phyloP scores from a whole-genome alignment of 169 alveolate genomes.

The Plasmodium chabaudi region DNA sequence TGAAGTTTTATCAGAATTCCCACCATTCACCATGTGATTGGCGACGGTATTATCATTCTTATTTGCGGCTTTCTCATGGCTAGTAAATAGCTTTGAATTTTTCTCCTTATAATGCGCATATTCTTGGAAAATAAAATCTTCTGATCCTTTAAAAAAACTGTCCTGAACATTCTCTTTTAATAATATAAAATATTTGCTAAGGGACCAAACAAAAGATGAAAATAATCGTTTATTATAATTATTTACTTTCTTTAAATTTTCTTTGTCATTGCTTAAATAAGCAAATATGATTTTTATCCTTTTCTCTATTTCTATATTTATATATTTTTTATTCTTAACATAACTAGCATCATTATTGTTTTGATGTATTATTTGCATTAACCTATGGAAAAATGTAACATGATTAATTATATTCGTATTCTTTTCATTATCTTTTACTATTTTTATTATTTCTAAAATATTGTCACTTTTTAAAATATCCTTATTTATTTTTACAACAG shows the following conservation, averaged over 20 bases:
- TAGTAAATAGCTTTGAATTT: not conserved
- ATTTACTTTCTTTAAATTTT: constrained; percentile 13
- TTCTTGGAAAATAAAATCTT: not conserved
- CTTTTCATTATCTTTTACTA: constrained; percentile 38
- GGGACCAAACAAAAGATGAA: constrained; percentile 75
- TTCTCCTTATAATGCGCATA: not conserved
- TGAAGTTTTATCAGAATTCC: not conserved
- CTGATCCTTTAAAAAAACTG: not conserved
- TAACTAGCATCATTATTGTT: constrained; percentile 7
- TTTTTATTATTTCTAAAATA: constrained; percentile 51
- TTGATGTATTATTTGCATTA: constrained; percentile 48
- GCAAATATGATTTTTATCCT: constrained; percentile 40
- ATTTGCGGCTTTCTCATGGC: not conserved
- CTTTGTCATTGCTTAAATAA: constrained; percentile 30
- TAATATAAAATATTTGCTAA: constrained; percentile 41
- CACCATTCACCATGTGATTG: not conserved
- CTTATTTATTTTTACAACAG: constrained; percentile 50
- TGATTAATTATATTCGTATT: constrained; percentile 51
- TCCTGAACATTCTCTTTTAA: constrained; percentile 3
- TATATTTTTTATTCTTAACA: constrained; percentile 26
- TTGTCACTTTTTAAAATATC: constrained; percentile 40
- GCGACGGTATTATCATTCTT: not conserved
- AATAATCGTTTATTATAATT: constrained; percentile 63
- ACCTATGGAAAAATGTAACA: constrained; percentile 61
- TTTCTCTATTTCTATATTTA: constrained; percentile 56